A percentile compares a stretch with the other conserved stretches of the same genome.
Conservation (phyloP, 1,139 yeast species). For the Zygosaccharomyces sapae region DNA sequence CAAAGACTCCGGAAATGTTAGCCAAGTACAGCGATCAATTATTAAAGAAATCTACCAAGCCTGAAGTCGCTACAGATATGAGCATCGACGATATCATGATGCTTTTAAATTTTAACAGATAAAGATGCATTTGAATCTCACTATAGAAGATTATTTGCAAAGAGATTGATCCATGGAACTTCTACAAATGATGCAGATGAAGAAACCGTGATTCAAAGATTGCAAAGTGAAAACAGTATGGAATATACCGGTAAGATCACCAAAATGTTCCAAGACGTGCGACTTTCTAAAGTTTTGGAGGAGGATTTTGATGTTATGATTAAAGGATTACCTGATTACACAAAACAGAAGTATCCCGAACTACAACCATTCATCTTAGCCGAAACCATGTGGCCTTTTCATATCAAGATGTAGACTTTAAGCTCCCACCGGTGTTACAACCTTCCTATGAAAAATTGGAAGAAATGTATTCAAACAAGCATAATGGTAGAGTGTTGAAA, state of each 20-base stretch:
- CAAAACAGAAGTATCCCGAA: constrained; percentile 47
- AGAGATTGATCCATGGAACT: constrained; percentile 79
- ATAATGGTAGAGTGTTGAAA: constrained; percentile 81
- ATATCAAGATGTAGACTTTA: constrained; percentile 45
- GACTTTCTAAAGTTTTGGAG: constrained; percentile 77
- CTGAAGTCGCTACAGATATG: constrained; percentile 64
- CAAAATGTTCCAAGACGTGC: constrained; percentile 94
- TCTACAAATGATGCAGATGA: constrained; percentile 83
- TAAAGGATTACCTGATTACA: constrained; percentile 35
- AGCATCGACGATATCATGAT: constrained; percentile 78
- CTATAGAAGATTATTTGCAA: constrained; percentile 84
- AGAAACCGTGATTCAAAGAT: constrained; percentile 75
- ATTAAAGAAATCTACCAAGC: constrained; percentile 67
- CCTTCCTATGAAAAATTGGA: constrained; percentile 65
- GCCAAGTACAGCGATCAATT: constrained; percentile 86
- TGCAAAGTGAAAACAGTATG: constrained; percentile 85
- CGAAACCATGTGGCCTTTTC: constrained; percentile 87
- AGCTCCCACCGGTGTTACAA: constrained; percentile 58
- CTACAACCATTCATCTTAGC: constrained; percentile 78
- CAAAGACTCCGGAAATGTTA: constrained; percentile 82
- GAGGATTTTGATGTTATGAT: constrained; percentile 55
- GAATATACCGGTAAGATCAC: constrained; percentile 94
- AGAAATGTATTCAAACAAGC: constrained; percentile 66
- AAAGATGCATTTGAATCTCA: constrained; percentile 94
- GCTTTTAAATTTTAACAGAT: constrained; percentile 82